Evolutionary conservation across 345 rosid genomes (phyloP).

Genomic region (Salix arbutifolia): DNA sequence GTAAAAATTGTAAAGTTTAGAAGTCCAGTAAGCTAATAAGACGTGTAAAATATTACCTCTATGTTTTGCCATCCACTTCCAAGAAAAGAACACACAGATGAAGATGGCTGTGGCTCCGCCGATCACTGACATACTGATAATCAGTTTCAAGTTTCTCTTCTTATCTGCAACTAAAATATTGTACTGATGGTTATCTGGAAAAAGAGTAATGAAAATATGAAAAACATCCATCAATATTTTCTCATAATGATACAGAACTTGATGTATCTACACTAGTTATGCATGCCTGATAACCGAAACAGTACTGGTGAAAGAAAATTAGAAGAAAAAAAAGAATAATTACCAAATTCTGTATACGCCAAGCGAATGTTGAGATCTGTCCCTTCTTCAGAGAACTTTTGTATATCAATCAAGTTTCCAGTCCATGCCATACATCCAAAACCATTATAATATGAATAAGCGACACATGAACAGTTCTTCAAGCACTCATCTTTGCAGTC

Average conservation of each 20-base stretch:
- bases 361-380: slow-evolving; percentile 11
- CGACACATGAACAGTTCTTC: slow-evolving; percentile 32
- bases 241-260: no score
- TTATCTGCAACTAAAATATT: background rate
- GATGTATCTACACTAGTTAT: no score
- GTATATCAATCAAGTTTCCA: slow-evolving; percentile 15
- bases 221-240: no score
- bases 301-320: background rate
- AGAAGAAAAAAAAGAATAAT: background rate
- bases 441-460: slow-evolving; percentile 11
- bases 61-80: background rate
- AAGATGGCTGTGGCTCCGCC: background rate
- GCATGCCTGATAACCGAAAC: no score
- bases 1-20: background rate
- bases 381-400: slow-evolving; percentile 5
- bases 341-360: slow-evolving; percentile 7
- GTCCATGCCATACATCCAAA: background rate
- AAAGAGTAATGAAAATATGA: background rate
- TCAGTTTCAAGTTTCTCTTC: no score
- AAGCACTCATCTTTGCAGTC: slow-evolving; percentile 37
- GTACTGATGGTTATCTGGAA: background rate
- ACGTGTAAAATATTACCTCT: background rate
- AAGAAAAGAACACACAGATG: background rate
- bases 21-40: no score
- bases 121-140: background rate